Conservation (phyloP, 352 stramenopile species). For the Pythium volutum region DNA sequence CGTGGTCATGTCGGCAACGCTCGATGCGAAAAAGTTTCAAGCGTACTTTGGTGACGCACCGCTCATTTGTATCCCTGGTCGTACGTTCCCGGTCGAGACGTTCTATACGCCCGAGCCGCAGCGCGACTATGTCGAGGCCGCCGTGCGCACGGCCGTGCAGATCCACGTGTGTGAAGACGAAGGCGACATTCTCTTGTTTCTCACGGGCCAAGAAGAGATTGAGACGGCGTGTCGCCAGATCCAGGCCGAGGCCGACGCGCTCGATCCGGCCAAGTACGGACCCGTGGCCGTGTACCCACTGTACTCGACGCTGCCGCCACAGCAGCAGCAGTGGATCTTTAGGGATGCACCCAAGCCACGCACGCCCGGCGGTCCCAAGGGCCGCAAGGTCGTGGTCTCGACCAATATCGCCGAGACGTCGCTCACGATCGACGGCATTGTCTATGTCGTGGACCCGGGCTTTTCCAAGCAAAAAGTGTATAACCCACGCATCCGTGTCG, state of each 20-base stretch:
- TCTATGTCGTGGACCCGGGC: slow-evolving; percentile 99
- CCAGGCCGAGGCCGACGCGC: slow-evolving; percentile 67
- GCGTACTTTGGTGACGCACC: slow-evolving; percentile 94
- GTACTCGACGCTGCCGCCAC: slow-evolving; percentile 97
- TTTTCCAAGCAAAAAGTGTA: slow-evolving; percentile 99
- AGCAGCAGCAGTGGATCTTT: slow-evolving; percentile 99
- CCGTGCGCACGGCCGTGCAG: slow-evolving; percentile 84
- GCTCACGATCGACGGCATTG: slow-evolving; percentile 99
- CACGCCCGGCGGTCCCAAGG: slow-evolving; percentile 47
- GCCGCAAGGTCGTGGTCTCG: slow-evolving; percentile 94
- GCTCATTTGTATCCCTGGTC: slow-evolving; percentile 93
- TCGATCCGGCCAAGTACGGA: slow-evolving; percentile 64
- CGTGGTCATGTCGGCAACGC: slow-evolving; percentile 98
- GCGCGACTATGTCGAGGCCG: slow-evolving; percentile 97
- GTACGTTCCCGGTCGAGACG: slow-evolving; percentile 97
- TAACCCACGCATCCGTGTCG: slow-evolving; percentile 97
- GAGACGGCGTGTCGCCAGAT: slow-evolving; percentile 80
- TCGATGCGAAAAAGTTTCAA: slow-evolving; percentile 97
- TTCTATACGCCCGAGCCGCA: slow-evolving; percentile 98
- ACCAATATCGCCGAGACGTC: slow-evolving; percentile 99
- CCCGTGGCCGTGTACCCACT: slow-evolving; percentile 93
- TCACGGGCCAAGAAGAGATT: slow-evolving; percentile 99
- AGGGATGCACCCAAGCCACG: slow-evolving; percentile 93
- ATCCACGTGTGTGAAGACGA: slow-evolving; percentile 97
- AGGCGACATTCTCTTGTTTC: slow-evolving; percentile 98